These are phyloP conservation scores for Phytophthora multivora DNA, from an alignment of 352 stramenopile genomes.

Conservation along the genomic window DNA sequence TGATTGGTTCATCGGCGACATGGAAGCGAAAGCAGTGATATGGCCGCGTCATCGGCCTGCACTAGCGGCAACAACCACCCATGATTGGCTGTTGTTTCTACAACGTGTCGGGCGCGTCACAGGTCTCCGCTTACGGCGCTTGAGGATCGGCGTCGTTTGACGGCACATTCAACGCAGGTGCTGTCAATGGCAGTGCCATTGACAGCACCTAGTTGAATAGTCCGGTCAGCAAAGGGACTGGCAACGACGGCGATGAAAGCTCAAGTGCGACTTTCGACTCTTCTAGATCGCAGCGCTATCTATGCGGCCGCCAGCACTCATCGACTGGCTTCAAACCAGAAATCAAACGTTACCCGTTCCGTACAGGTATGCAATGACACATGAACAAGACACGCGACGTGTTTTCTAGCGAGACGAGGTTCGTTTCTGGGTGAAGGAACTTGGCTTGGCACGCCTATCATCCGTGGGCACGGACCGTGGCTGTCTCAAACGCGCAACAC, in stretches of 20 bases:
- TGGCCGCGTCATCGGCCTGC: slow-evolving; percentile 27
- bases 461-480: too few species aligned
- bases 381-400: slow-evolving; percentile 3
- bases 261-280: not conserved
- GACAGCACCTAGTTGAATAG: too few species aligned
- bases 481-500: too few species aligned
- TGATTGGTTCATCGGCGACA: slow-evolving; percentile 34
- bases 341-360: too few species aligned
- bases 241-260: not conserved
- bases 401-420: slow-evolving; percentile 6
- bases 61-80: not conserved
- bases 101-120: not conserved
- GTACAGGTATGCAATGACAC: not conserved
- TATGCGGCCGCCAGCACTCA: slow-evolving; percentile 10
- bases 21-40: slow-evolving; percentile 28
- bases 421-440: too few species aligned
- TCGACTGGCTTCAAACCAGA: slow-evolving; percentile 4
- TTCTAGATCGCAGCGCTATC: slow-evolving; percentile 6
- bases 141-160: slow-evolving; percentile 28
- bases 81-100: slow-evolving; percentile 27
- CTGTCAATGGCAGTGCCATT: too few species aligned
- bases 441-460: too few species aligned
- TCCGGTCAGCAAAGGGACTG: not conserved
- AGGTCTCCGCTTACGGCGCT: slow-evolving; percentile 2
- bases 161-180: slow-evolving; percentile 7